phyloP scores from a whole-genome alignment of 2,329 filamentous ascomycete species.

The Aspergillus ochraceoroseus region DNA sequence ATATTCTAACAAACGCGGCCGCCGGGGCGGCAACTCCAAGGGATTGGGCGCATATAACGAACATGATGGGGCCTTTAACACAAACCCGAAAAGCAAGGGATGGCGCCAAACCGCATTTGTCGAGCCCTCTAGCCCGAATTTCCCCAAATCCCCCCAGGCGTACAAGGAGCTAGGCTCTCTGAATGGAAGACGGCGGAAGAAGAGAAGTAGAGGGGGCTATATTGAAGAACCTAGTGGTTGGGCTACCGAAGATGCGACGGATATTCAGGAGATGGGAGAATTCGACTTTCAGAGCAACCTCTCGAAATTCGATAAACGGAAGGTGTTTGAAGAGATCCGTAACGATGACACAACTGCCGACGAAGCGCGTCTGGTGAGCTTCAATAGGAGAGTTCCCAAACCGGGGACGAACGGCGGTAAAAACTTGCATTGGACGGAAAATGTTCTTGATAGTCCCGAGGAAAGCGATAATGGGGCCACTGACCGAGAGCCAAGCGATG shows the following conservation, averaged over 20 bases:
- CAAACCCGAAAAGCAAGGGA: slow-evolving; percentile 53
- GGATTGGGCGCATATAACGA: slow-evolving; percentile 36
- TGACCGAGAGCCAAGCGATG: slow-evolving; percentile 40
- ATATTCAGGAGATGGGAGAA: slow-evolving; percentile 86
- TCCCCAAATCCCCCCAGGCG: slow-evolving; percentile 30
- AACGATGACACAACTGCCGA: slow-evolving; percentile 87
- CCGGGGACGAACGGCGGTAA: slow-evolving; percentile 74
- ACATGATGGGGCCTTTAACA: slow-evolving; percentile 31
- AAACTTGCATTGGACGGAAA: slow-evolving; percentile 87
- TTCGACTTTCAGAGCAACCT: slow-evolving; percentile 89
- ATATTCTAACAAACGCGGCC: slow-evolving; percentile 39
- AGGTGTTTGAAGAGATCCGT: slow-evolving; percentile 85
- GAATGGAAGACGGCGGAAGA: slow-evolving; percentile 45
- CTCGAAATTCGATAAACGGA: slow-evolving; percentile 90
- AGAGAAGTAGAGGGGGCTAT: slow-evolving; percentile 42
- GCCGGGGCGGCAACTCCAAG: slow-evolving; percentile 45
- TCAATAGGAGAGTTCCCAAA: slow-evolving; percentile 63
- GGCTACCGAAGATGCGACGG: slow-evolving; percentile 93
- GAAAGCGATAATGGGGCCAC: slow-evolving; percentile 70
- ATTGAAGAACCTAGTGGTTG: slow-evolving; percentile 69
- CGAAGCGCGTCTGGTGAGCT: slow-evolving; percentile 80
- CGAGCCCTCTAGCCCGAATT: slow-evolving; percentile 49
- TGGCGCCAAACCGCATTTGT: slow-evolving; percentile 65
- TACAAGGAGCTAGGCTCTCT: slow-evolving; percentile 23
- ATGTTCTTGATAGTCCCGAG: slow-evolving; percentile 69